Base-by-base conservation (phyloP, 257 asterid species). In the Petunia secreta region DNA sequence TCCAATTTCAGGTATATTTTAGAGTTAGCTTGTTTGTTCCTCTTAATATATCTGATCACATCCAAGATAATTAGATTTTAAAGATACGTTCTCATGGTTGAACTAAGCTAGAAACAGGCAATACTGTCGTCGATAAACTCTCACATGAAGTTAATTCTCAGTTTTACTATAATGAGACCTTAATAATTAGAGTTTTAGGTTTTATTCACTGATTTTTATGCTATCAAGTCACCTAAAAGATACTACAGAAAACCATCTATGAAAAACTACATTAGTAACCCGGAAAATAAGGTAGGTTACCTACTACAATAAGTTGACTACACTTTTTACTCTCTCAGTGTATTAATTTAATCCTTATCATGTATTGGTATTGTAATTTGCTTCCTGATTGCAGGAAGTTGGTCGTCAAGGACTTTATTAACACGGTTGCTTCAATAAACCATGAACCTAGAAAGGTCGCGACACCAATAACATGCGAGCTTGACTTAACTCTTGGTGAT, bases 401-500 rank as follows among this genome's bases (percentile, higher is more conserved):
- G 55, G 91, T 87, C 0, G 96, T 91, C 25, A 93, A 87, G 91
- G 93, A 90, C 76, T 91, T 94, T 87, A 87, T 90, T 80, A 38
- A 4, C 52, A 92, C 91, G 0, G 77, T 92, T 7, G 90, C 91
- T 3, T 68, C 80, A 8, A 90, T 87, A 1, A 80, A 82, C 6
- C 77, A 87, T 16, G 86, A 87, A 63, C 68, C 77, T 6, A 85
- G 84, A 53, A 88, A 82, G 83, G 84, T 82, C 1, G 86, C 62
- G 10, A 78, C 86, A 41, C 96, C 97, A 2, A 88, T 94, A 83
- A 94, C 97, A 2, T 94, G 98, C 93, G 85, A 84, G 79, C 84
- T 85, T 25, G 89, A 87, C 57, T 82, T 96, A 52, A 90, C 92
- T 2, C 92, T 94, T 34, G 82, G 90, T 9, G 79, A 50, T 11